Evolutionary conservation across 2,329 filamentous ascomycete genomes (phyloP).

Genomic region (Fusarium nodosum): DNA sequence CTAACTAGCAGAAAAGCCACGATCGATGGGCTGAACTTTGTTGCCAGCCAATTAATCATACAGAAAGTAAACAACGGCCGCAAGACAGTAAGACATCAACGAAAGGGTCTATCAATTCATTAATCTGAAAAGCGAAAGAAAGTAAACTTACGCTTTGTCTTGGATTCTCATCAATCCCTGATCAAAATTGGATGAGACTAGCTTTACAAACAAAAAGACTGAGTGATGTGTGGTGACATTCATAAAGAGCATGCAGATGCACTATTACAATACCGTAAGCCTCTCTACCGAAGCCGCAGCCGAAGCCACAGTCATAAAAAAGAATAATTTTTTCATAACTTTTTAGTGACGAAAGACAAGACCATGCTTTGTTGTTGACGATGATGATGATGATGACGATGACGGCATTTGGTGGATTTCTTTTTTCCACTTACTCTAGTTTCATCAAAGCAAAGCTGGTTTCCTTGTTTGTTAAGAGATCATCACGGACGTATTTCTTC

Average conservation of each 20-base stretch:
- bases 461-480: conserved; percentile 42
- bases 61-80: background rate
- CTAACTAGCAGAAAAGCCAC: conserved; percentile 15
- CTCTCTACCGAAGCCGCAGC: conserved; percentile 1
- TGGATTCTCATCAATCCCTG: too few relatives aligned
- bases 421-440: background rate
- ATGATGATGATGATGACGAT: conserved; percentile 33
- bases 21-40: conserved; percentile 37
- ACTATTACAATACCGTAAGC: background rate
- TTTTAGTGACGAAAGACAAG: conserved; percentile 7
- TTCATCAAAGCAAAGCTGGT: conserved; percentile 20
- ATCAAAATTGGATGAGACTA: too few relatives aligned
- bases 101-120: background rate
- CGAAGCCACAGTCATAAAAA: background rate
- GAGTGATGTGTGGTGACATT: conserved; percentile 5
- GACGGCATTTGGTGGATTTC: conserved; percentile 36
- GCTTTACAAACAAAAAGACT: too few relatives aligned
- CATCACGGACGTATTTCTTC: background rate
- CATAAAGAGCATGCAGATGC: conserved; percentile 38
- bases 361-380: conserved; percentile 28
- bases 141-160: conserved; percentile 4
- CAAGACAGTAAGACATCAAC: background rate
- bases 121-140: background rate
- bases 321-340: background rate
- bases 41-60: conserved; percentile 7